Conservation (phyloP, 768 basidiomycete genomes). For the Astraeus odoratus region DNA sequence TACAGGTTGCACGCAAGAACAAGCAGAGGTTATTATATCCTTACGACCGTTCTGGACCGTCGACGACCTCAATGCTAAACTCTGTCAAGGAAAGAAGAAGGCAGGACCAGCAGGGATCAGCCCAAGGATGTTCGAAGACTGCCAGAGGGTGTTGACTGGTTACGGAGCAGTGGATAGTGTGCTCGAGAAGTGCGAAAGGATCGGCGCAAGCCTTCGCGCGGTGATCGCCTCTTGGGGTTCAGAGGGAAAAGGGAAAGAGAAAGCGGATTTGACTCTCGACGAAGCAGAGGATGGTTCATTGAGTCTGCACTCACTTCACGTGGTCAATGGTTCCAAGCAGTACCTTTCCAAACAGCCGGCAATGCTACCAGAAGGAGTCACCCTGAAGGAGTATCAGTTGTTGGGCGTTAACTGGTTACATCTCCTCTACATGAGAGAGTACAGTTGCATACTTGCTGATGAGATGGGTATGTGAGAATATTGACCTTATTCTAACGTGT, state of each 20-base stretch:
- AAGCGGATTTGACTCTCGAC: conserved; percentile 25
- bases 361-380: conserved; percentile 55
- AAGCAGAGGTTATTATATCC: conserved; percentile 71
- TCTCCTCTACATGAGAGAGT: conserved; percentile 68
- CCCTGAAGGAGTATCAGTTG: conserved; percentile 93
- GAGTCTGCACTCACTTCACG: conserved; percentile 42
- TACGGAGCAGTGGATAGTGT: conserved; percentile 87
- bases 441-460: conserved; percentile 95
- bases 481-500: background rate
- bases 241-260: conserved; percentile 33
- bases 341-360: conserved; percentile 75
- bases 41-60: conserved; percentile 76
- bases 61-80: conserved; percentile 67
- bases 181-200: conserved; percentile 81
- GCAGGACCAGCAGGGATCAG: conserved; percentile 78
- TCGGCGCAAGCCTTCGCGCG: conserved; percentile 65
- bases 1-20: conserved; percentile 70
- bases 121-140: conserved; percentile 86
- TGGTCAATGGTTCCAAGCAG: conserved; percentile 41
- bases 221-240: conserved; percentile 76
- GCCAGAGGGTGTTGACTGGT: conserved; percentile 73
- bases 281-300: conserved; percentile 58
- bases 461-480: conserved; percentile 79
- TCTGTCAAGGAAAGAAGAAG: conserved; percentile 85
- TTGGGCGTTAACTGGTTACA: conserved; percentile 98